These are phyloP conservation scores for Dothistroma pini DNA, from an alignment of 2,329 filamentous ascomycete species.

Conservation along the genomic window DNA sequence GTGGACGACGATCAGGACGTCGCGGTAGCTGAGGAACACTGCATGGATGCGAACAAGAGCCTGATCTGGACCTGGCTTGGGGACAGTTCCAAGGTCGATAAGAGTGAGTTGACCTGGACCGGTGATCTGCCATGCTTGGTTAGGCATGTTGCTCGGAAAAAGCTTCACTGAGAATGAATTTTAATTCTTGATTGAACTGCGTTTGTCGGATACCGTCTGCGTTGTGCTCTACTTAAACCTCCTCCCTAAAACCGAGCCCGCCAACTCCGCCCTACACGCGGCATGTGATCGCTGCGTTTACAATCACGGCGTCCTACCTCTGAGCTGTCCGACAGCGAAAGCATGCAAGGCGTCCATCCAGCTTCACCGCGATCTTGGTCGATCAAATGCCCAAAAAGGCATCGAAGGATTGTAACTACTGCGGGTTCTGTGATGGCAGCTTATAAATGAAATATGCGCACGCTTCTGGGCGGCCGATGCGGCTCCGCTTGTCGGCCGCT, in stretches of 20 bases:
- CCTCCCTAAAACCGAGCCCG: background rate
- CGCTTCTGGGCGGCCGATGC: background rate
- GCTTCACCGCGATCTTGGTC: too few species aligned
- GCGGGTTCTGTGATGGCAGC: background rate
- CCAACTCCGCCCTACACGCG: background rate
- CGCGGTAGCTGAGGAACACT: conserved; percentile 52
- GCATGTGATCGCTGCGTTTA: background rate
- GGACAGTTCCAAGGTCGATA: conserved; percentile 20
- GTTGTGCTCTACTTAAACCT: background rate
- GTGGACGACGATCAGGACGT: conserved; percentile 32
- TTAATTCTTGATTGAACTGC: too few species aligned
- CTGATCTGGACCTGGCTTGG: conserved; percentile 36
- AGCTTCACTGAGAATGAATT: background rate
- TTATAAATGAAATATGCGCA: background rate
- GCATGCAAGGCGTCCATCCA: too few species aligned
- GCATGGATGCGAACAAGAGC: conserved; percentile 50
- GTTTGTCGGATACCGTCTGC: too few species aligned
- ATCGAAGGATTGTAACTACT: too few species aligned
- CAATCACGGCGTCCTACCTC: background rate
- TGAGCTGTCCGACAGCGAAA: background rate
- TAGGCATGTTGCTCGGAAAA: conserved; percentile 14
- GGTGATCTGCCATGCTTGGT: conserved; percentile 27
- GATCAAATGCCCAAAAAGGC: background rate
- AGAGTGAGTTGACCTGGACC: conserved; percentile 17
- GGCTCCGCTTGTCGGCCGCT: background rate